Evolutionary conservation across 164 flowering plant species (phyloP).

Genomic region (Paratinospora sagittata): DNA sequence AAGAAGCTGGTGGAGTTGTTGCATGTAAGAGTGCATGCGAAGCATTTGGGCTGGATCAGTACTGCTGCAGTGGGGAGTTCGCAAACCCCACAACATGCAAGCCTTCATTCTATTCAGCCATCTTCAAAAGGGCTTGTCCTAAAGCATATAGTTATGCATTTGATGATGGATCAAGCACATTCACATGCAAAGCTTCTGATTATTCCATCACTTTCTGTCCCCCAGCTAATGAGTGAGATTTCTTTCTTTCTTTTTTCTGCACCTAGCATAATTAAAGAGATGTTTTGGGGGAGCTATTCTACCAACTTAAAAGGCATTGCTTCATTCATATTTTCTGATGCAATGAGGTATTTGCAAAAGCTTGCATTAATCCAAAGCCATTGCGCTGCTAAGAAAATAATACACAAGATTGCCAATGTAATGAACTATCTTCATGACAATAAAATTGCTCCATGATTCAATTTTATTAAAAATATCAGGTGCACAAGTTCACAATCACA

Average conservation of each 20-base stretch:
- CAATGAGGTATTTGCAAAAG: background rate
- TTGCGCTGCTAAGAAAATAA: background rate
- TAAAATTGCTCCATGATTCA: too few species aligned
- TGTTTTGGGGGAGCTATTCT: background rate
- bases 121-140: slow-evolving; percentile 82
- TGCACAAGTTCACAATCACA: background rate
- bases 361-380: background rate
- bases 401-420: background rate
- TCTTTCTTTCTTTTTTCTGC: background rate
- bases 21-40: slow-evolving; percentile 85
- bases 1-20: slow-evolving; percentile 36
- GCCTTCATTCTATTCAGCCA: slow-evolving; percentile 58
- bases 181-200: slow-evolving; percentile 71
- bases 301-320: background rate
- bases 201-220: slow-evolving; percentile 76
- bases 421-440: background rate
- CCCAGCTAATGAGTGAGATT: slow-evolving; percentile 29
- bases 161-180: slow-evolving; percentile 79
- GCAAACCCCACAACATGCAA: slow-evolving; percentile 65
- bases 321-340: background rate
- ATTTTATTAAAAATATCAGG: background rate
- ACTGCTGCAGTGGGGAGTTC: slow-evolving; percentile 77
- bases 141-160: slow-evolving; percentile 79
- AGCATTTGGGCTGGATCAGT: slow-evolving; percentile 70
- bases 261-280: background rate